Evolutionary conservation across 169 alveolate genomes (phyloP), one percentile per base, ranked within the genome.

Genomic region (Theileria annulata): DNA sequence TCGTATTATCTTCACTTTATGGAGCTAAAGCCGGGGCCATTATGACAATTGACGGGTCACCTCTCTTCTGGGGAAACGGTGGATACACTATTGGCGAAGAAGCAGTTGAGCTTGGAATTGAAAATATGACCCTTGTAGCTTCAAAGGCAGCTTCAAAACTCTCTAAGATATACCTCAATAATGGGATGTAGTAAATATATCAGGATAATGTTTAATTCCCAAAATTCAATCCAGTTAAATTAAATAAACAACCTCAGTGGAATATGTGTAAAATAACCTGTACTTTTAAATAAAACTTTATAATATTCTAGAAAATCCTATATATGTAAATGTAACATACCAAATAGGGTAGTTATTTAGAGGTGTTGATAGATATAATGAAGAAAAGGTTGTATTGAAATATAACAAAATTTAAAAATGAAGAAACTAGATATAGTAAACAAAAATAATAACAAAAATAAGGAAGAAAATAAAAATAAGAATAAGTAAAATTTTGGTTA

Each of bases 21-120:
- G 69, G 69, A 60, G 69, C 69, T 13, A 60, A 60, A 9, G 69
- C 69, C 2, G 69, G 69, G 21, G 31, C 47, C 2, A 23, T 60
- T 60, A 17, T 54, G 63, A 54, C 63, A 17, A 21, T 54, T 17
- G 63, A 54, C 63, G 63, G 63, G 10, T 6, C 35, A 0, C 66
- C 66, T 21, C 27, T 19, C 15, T 19, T 13, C 27, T 56, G 66
- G 66, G 8, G 27, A 25, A 56, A 3, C 2, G 66, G 66, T 21
- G 31, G 31, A 19, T 56, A 56, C 13, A 1, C 9, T 25, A 27
- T 25, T 21, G 66, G 66, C 8, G 13, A 56, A 56, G n/a, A 56
- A 56, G 31, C 13, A 10, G 66, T 56, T 27, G 31, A 56, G 3
- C 3, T 21, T 19, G 66, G 66, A 19, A 25, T 56, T 12, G 66